A percentile compares a stretch with the other conserved stretches of the same genome.
Conservation (phyloP, 192 early-diverging fungal genomes). For the Gamsiella multidivaricata region DNA sequence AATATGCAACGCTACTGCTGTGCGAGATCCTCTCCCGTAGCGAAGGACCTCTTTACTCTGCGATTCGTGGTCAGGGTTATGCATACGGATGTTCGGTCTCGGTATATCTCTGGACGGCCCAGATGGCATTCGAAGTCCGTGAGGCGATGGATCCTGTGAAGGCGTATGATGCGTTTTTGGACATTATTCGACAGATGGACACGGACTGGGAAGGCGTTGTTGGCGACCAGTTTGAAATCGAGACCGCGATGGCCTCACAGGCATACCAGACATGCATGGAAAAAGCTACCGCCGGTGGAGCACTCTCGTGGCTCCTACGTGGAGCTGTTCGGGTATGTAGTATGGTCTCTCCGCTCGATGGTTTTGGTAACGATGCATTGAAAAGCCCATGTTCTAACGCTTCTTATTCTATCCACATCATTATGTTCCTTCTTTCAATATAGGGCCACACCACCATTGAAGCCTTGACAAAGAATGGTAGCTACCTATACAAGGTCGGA, state of each 20-base stretch:
- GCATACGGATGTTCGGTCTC: slow-evolving; percentile 77
- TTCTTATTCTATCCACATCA: not conserved
- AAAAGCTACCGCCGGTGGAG: slow-evolving; percentile 42
- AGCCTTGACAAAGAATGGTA: slow-evolving; percentile 56
- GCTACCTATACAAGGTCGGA: slow-evolving; percentile 63
- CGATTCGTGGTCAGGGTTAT: slow-evolving; percentile 78
- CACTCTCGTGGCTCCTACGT: slow-evolving; percentile 45
- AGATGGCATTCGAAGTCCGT: slow-evolving; percentile 51
- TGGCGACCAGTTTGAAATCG: slow-evolving; percentile 46
- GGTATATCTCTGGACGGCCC: slow-evolving; percentile 66
- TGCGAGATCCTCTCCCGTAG: slow-evolving; percentile 74
- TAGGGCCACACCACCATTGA: slow-evolving; percentile 68
- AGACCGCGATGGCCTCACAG: slow-evolving; percentile 44
- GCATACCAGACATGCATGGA: slow-evolving; percentile 55
- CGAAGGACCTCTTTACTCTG: slow-evolving; percentile 83
- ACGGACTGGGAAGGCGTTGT: slow-evolving; percentile 43
- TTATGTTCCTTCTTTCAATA: not conserved
- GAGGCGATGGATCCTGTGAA: slow-evolving; percentile 50
- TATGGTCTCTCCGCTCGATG: not conserved
- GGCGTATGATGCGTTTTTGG: slow-evolving; percentile 52
- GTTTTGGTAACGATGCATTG: no score
- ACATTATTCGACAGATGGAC: slow-evolving; percentile 49
- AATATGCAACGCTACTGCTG: slow-evolving; percentile 68
- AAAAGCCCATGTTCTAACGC: not conserved
- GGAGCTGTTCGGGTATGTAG: slow-evolving; percentile 38